A percentile compares a stretch with the other conserved stretches of the same genome.
Evolutionary conservation across 805 yeast species (phyloP).

Genomic region (Ogataea neopini): DNA sequence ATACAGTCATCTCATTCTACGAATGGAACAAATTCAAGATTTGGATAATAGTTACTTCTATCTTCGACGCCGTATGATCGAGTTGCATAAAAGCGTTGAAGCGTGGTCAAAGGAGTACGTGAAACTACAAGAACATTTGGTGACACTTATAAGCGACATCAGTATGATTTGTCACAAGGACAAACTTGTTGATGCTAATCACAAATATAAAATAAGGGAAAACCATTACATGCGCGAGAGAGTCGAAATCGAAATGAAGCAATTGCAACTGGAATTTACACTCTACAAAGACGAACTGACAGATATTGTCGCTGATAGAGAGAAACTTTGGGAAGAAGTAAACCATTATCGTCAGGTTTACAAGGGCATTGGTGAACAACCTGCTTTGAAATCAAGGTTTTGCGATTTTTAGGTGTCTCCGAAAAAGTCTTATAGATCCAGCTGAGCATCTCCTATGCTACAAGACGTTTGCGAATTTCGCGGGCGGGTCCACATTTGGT

Average conservation of each 20-base stretch:
- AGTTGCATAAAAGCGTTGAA: neutral
- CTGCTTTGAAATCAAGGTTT: neutral
- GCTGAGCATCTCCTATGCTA: too few relatives aligned
- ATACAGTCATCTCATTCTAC: neutral
- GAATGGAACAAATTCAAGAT: neutral
- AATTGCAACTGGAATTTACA: neutral
- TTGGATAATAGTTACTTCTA: neutral
- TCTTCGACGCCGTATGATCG: neutral
- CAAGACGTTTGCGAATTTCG: too few relatives aligned
- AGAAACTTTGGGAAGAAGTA: neutral
- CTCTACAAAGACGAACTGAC: neutral
- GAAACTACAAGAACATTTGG: neutral
- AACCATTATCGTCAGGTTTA: neutral
- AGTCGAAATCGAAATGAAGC: neutral
- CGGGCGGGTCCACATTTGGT: too few relatives aligned
- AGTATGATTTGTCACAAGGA: too few relatives aligned
- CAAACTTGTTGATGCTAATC: neutral
- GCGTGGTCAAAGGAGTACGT: neutral
- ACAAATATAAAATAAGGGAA: neutral
- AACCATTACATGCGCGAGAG: neutral
- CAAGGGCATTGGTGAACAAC: neutral
- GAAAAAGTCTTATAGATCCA: too few relatives aligned
- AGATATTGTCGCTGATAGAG: neutral
- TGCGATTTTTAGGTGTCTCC: neutral
- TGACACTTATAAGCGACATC: neutral